Evolutionary conservation across 441 rosid species (phyloP).

Genomic region (Arabidopsis lyrata): DNA sequence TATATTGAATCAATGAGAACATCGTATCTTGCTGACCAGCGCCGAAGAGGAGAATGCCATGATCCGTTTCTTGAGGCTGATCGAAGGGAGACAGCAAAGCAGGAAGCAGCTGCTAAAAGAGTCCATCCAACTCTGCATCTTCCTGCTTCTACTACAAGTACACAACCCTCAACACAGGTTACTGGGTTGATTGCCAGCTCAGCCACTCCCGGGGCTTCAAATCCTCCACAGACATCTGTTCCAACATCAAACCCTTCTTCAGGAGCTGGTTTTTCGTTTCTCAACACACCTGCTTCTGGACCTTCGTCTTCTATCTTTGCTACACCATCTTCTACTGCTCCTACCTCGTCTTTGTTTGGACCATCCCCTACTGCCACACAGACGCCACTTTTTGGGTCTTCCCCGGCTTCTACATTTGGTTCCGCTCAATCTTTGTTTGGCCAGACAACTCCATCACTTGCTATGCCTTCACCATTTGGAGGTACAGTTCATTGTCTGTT

Average conservation of each 20-base stretch:
- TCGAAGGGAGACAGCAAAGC: constrained; percentile 95
- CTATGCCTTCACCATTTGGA: constrained; percentile 56
- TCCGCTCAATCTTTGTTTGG: constrained; percentile 74
- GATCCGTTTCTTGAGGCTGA: constrained; percentile 99
- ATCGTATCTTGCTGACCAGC: constrained; percentile 93
- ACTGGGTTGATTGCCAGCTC: constrained; percentile 70
- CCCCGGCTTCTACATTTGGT: constrained; percentile 64
- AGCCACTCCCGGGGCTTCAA: constrained; percentile 57
- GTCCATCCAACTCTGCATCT: constrained; percentile 97
- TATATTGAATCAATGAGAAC: constrained; percentile 90
- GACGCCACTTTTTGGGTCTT: constrained; percentile 62
- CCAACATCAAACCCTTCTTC: constrained; percentile 59
- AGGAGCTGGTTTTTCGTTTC: constrained; percentile 76
- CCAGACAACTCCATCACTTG: constrained; percentile 48
- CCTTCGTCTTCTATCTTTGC: constrained; percentile 72
- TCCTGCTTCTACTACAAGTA: constrained; percentile 63
- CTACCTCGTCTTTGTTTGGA: constrained; percentile 66
- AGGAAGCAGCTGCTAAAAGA: constrained; percentile 96
- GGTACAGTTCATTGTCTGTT: constrained; percentile 61
- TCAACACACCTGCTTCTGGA: constrained; percentile 69
- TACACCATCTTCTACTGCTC: constrained; percentile 71
- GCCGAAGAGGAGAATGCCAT: constrained; percentile 78
- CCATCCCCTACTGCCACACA: constrained; percentile 67
- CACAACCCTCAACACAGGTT: constrained; percentile 80
- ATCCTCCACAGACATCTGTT: constrained; percentile 58